Percentiles rank a stretch among this genome's conserved stretches.
These are phyloP conservation scores for Thermochaetoides dissita DNA, from an alignment of 2,329 filamentous ascomycete species.

Conservation along the genomic window DNA sequence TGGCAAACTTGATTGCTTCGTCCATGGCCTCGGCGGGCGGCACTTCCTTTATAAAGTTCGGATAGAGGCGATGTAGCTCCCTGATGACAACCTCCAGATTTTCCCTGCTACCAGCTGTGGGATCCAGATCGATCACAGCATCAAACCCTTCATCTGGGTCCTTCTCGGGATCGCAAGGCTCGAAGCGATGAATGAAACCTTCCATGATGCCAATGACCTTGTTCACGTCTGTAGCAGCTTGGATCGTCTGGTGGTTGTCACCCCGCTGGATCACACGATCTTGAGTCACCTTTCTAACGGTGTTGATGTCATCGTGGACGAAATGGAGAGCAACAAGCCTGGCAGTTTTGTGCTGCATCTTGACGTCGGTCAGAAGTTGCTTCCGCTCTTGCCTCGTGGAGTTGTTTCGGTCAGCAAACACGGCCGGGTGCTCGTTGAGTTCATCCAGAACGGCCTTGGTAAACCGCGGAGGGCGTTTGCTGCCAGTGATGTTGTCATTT, in stretches of 20 bases:
- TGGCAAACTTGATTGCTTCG: slow-evolving; percentile 58
- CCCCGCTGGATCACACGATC: slow-evolving; percentile 71
- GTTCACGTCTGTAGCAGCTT: slow-evolving; percentile 56
- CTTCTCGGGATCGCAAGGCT: slow-evolving; percentile 52
- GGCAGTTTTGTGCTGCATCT: slow-evolving; percentile 44
- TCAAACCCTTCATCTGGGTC: slow-evolving; percentile 76
- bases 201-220: slow-evolving; percentile 91
- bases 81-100: slow-evolving; percentile 73
- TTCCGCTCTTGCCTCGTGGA: slow-evolving; percentile 75
- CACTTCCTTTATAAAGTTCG: slow-evolving; percentile 56
- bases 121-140: slow-evolving; percentile 70
- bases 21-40: slow-evolving; percentile 66
- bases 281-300: slow-evolving; percentile 61
- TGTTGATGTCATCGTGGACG: slow-evolving; percentile 62
- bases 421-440: slow-evolving; percentile 52
- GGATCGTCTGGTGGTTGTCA: slow-evolving; percentile 96
- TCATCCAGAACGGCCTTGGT: slow-evolving; percentile 53
- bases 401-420: slow-evolving; percentile 90
- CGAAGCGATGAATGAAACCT: slow-evolving; percentile 75
- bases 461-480: slow-evolving; percentile 65
- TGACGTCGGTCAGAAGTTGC: slow-evolving; percentile 73
- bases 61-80: slow-evolving; percentile 62
- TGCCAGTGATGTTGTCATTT: slow-evolving; percentile 82
- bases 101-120: slow-evolving; percentile 58
- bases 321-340: slow-evolving; percentile 80